Conservation (phyloP, 1,284 basidiomycete genomes). For the Ceratobasidium sp. region DNA sequence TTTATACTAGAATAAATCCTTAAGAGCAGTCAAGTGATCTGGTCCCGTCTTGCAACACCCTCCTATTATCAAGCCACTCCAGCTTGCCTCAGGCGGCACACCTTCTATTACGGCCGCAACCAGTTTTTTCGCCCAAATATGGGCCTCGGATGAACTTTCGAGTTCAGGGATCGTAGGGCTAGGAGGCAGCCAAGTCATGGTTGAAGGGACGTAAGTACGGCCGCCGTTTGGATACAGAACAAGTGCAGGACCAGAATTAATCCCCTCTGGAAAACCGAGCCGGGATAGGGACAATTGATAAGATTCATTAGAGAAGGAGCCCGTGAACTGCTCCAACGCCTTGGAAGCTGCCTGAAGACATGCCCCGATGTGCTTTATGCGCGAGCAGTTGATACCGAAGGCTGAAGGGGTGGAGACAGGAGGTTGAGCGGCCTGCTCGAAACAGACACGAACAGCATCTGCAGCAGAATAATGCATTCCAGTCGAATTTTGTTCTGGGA, state of each 20-base stretch:
- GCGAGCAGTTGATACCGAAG: constrained; percentile 80
- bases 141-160: constrained; percentile 51
- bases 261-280: constrained; percentile 5
- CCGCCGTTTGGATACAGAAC: constrained; percentile 82
- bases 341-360: constrained; percentile 46
- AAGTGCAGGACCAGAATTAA: constrained; percentile 62
- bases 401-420: constrained; percentile 61
- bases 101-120: constrained; percentile 53
- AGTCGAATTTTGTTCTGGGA: constrained; percentile 60
- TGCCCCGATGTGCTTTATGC: constrained; percentile 54
- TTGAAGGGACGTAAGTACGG: constrained; percentile 66
- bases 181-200: constrained; percentile 61
- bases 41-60: constrained; percentile 79
- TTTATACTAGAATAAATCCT: constrained; percentile 48
- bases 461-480: constrained; percentile 44
- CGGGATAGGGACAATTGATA: constrained; percentile 25
- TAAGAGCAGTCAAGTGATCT: constrained; percentile 63
- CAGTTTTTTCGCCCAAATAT: constrained; percentile 64
- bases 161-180: constrained; percentile 1
- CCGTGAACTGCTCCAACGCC: constrained; percentile 19
- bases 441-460: constrained; percentile 22
- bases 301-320: constrained; percentile 13
- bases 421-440: constrained; percentile 51
- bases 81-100: constrained; percentile 54
- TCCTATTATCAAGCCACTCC: constrained; percentile 72